These are phyloP conservation scores for Telfairia occidentalis DNA, from an alignment of 331 rosid species.

Conservation along the genomic window DNA sequence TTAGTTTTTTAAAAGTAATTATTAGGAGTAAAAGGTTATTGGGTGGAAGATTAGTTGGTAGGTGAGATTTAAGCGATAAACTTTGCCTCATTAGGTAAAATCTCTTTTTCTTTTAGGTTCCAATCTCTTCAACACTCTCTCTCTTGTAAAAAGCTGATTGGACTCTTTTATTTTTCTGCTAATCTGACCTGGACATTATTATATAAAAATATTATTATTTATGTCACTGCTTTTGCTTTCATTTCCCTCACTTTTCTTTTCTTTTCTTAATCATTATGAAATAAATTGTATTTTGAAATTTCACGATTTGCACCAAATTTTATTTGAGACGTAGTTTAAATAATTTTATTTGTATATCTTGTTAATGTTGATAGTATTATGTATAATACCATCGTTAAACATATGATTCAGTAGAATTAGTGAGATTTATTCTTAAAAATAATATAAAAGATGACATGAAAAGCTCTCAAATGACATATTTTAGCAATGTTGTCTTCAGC, in stretches of 20 bases:
- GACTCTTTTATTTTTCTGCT: background rate
- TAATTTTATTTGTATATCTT: too few species aligned
- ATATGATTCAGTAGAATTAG: background rate
- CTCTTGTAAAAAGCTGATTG: conserved; percentile 10
- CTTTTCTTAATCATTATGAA: background rate
- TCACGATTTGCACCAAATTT: too few species aligned
- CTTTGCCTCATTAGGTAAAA: background rate
- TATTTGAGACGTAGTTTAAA: too few species aligned
- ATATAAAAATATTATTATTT: background rate
- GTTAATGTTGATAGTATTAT: background rate
- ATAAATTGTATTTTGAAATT: background rate
- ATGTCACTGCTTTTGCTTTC: background rate
- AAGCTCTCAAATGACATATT: too few species aligned
- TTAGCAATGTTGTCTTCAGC: too few species aligned
- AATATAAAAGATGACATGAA: too few species aligned
- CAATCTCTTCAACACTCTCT: conserved; percentile 2
- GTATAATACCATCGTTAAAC: background rate
- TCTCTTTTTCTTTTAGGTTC: conserved; percentile 12
- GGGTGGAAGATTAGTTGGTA: background rate
- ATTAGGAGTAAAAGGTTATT: background rate
- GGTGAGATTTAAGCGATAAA: background rate
- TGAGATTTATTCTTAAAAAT: background rate
- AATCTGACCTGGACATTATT: conserved; percentile 4
- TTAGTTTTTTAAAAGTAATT: background rate
- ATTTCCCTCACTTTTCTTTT: background rate